Base-by-base conservation (phyloP, 1,139 yeast genomes). In the Blastobotrys niveus region DNA sequence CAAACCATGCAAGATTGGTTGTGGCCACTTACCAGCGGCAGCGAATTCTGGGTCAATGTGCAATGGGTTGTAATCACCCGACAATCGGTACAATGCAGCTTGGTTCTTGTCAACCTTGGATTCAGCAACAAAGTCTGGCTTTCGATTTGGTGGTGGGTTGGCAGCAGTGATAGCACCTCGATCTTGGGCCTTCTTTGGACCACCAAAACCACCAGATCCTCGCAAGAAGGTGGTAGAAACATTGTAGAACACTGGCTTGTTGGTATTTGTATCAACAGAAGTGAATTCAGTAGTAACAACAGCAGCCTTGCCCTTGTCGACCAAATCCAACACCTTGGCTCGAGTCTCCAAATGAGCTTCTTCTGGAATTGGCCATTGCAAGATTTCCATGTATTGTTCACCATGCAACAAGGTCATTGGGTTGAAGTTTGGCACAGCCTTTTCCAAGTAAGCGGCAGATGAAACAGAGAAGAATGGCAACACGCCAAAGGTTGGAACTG, bases 21-120 rank as follows among this genome's bases (percentile, higher is more conserved):
- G 70, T 42, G 81, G 81, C 67, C 89, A 91, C 53, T 83, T 83
- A 46, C 94, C 97, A 50, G 87, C 87, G 53, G 82, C 78, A 25
- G 97, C 96, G 66, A 89, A 84, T 34, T 67, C 72, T 30, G 97
- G 96, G 66, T 91, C 97, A 63, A 91, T 82, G 68, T 91, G 98
- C 58, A 91, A 76, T 52, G 97, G 97, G 67, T 91, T 91, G 66
- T 80, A 81, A 71, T 91, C 98, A 50, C 96, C 97, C 52, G 91
- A 82, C 52, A 91, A 73, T 65, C 97, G 79, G 71, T 91, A 91
- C 50, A 89, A 68, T 12, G 95, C 87, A 45, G 97, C 97, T 64
- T 80, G 86, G 63, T 88, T 85, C 46, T 68, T 73, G 38, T 74
- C 64, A n/a, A 93, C 82, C 57, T 73, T 68, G 58, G 78, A 75